Base-by-base conservation (phyloP, 768 basidiomycete species). In the Russula virescens region DNA sequence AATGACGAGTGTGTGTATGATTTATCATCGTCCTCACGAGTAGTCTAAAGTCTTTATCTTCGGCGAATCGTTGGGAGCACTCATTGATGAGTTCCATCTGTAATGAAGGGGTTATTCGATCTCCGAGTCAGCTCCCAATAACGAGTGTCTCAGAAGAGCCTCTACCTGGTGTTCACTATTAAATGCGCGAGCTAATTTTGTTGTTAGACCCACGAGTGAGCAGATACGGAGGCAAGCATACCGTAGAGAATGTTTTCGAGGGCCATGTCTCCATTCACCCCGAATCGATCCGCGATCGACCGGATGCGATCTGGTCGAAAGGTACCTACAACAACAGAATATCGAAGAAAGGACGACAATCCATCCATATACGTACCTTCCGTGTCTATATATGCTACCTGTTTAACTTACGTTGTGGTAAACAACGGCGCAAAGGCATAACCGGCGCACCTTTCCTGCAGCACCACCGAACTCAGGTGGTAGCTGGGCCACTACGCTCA, bases 261-360 rank as follows among this genome's bases (percentile, higher is more conserved):
- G 1, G 87, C 89, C 83, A 90, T 85, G 58, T 82, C 86, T 6
- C 87, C 87, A 66, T 94, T 90, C n/a, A 98, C 91, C 13, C 93
- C 93, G 70, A 96, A 97, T 23, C 94, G 82, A 52, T 96, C 92
- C 21, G 96, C 94, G 65, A 98, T 91, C 26, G 91, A 83, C 46
- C 83, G 82, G 69, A 98, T 90, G 61, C 95, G 86, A 71, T 98
- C 94, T 3, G 95, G 95, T 38, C 95, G 88, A 75, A 97, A 97
- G 3, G 92, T 93, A n/a, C 91, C 91, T 89, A 38, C 6, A 43
- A 38, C n/a, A 51, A 58, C 26, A 52, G 21, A 28, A 31, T 7
- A 34, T 54, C 50, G 38, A 49, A 28, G 35, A 25, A 14, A 5
- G 28, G 14, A 51, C 10, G 38, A 28, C 28, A 10, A 25, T 5